Base-by-base conservation (phyloP, 2,329 filamentous ascomycete species). In the Penicillium freii region DNA sequence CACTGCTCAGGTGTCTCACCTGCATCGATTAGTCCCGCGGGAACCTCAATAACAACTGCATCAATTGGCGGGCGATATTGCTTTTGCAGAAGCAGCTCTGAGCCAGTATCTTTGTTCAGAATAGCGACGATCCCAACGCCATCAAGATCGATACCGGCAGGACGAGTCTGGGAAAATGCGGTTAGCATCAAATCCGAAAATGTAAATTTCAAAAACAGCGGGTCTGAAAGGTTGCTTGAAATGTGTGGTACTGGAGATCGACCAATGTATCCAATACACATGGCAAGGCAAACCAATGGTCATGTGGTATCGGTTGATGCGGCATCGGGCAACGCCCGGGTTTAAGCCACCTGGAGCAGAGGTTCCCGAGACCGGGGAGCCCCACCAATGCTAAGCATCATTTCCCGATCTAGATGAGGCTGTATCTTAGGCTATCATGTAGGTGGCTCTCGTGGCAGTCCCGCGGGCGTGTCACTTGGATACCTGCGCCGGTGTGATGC, bases 101-200 rank as follows among this genome's bases (percentile, higher is more conserved):
- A 70, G 13, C 83, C 82, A 36, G 77, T 79, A 1, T 79, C 71
- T 4, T 85, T 81, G 29, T 78, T 78, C 33, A 84, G 75, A 53
- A 85, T 84, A 27, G 83, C 82, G 17, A 87, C 82, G 29, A 84
- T 84, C 54, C 85, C 84, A 9, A 86, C 80, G 47, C 83, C 83
- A 43, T 81, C 80, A 40, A 81, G 78, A 13, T 78, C 78, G 42
- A 82, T 80, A 23, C 81, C 83, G 59, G 82, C 80, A 31, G 77
- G 77, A 9, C 77, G 74, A 42, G 77, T 78, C 76, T 78, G 53
- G 23, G 19, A 31, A 52, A 48, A 49, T 39, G 15, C 13, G 31
- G 53, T 63, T 55, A 64, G 59, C 43, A 49, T 48, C 54, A 31
- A 52, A 55, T 36, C 9, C 21, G n/a, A 13, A 29, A 29, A 44